Percentiles rank a stretch among this genome's conserved stretches.
Evolutionary conservation across 1,284 basidiomycete genomes (phyloP).

Genomic region (Phellinidium pouzarii): DNA sequence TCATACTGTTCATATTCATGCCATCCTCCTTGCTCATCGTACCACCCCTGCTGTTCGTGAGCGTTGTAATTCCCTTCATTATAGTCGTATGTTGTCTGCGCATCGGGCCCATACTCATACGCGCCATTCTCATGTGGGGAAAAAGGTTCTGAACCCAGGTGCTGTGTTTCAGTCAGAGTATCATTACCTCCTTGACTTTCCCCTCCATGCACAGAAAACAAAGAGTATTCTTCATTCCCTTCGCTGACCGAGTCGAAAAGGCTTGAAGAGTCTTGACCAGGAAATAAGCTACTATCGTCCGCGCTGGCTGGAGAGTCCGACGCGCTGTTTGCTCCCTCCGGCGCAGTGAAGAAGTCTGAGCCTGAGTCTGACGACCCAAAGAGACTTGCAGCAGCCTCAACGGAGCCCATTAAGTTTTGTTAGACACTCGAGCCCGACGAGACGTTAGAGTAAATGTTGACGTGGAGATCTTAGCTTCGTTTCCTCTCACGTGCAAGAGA

Average conservation of each 20-base stretch:
- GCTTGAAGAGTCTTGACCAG: constrained; percentile 21
- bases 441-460: constrained; percentile 6
- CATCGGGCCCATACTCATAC: constrained; percentile 16
- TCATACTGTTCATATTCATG: constrained; percentile 23
- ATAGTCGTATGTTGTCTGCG: constrained; percentile 18
- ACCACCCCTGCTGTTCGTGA: constrained; percentile 26
- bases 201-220: constrained; percentile 3
- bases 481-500: background rate
- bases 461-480: constrained; percentile 1
- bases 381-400: constrained; percentile 71
- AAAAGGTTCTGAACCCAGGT: background rate
- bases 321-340: constrained; percentile 14
- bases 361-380: constrained; percentile 57
- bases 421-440: background rate
- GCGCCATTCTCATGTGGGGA: constrained; percentile 1
- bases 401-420: constrained; percentile 43
- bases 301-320: constrained; percentile 7
- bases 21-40: constrained; percentile 25
- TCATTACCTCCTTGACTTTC: background rate
- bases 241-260: constrained; percentile 22
- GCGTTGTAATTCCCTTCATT: constrained; percentile 20
- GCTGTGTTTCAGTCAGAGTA: background rate
- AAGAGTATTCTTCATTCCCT: background rate
- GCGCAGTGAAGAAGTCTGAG: constrained; percentile 19
- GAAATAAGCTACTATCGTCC: constrained; percentile 11